A percentile compares a stretch with the other conserved stretches of the same genome.
phyloP scores from a whole-genome alignment of 2,329 filamentous ascomycete genomes.

The Cladosporium colombiae region DNA sequence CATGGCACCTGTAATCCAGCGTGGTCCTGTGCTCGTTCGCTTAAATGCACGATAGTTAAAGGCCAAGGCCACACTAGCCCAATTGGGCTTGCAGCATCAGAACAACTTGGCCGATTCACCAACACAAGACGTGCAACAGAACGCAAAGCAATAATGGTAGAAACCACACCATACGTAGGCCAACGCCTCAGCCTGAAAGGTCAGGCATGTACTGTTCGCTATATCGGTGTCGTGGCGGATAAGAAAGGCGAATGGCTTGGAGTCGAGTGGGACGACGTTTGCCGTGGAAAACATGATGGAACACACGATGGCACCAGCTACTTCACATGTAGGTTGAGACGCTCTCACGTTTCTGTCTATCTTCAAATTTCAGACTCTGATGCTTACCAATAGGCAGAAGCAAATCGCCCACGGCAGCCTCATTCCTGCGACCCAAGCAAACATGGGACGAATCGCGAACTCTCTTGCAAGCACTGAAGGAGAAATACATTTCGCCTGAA shows the following conservation, averaged over 20 bases:
- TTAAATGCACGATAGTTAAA: no score
- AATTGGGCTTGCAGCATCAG: no score
- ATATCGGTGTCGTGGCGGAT: constrained; percentile 73
- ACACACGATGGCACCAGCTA: constrained; percentile 76
- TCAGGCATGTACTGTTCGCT: constrained; percentile 80
- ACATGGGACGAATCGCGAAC: constrained; percentile 66
- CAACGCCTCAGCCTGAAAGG: constrained; percentile 79
- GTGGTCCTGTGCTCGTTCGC: no score
- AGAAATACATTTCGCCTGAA: constrained; percentile 73
- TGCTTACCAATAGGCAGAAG: constrained; percentile 55
- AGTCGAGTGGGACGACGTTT: constrained; percentile 92
- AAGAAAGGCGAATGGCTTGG: constrained; percentile 84
- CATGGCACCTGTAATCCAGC: no score
- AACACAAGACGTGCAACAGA: background rate
- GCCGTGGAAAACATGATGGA: constrained; percentile 87
- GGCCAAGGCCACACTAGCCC: no score
- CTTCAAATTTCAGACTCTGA: constrained; percentile 18
- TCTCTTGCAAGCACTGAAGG: constrained; percentile 76
- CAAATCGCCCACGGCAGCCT: constrained; percentile 70
- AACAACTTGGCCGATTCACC: background rate
- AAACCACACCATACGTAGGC: constrained; percentile 43
- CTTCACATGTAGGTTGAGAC: constrained; percentile 68
- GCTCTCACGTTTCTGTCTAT: background rate
- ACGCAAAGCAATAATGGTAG: constrained; percentile 1
- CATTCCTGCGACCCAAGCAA: constrained; percentile 80